Evolutionary conservation across 2,329 filamentous ascomycete species (phyloP).

Genomic region (Neonectria neomacrospora): DNA sequence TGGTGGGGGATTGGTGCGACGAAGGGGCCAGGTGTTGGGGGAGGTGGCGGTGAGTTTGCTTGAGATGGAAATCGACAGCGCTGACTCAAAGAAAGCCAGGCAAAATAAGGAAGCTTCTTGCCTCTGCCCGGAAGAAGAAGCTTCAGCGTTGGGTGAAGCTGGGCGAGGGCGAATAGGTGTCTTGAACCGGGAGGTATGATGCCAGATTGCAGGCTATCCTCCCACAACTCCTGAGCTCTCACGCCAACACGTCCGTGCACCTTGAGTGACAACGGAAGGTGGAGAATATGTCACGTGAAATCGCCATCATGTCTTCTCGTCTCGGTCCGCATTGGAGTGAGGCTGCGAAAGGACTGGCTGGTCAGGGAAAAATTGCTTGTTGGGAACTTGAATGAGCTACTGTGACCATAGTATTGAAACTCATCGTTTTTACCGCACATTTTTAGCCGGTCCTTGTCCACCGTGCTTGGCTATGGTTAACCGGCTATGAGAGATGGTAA

Average conservation of each 20-base stretch:
- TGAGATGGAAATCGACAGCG: conserved; percentile 35
- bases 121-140: conserved; percentile 48
- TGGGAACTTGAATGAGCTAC: no score
- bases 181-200: conserved; percentile 51
- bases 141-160: conserved; percentile 40
- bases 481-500: neutral
- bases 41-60: conserved; percentile 30
- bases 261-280: conserved; percentile 38
- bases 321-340: neutral
- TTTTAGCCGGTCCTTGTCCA: neutral
- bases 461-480: neutral
- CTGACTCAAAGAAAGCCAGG: conserved; percentile 35
- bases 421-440: no score
- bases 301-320: conserved; percentile 4
- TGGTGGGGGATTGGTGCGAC: conserved; percentile 45
- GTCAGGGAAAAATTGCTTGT: neutral
- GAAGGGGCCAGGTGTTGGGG: conserved; percentile 38
- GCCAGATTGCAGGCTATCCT: conserved; percentile 57
- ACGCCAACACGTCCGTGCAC: conserved; percentile 43
- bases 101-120: conserved; percentile 36
- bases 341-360: no score
- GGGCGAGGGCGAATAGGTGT: conserved; percentile 40
- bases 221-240: conserved; percentile 47
- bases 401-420: no score
- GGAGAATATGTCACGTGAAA: conserved; percentile 45